phyloP scores from a whole-genome alignment of 2,329 filamentous ascomycete genomes.

The Elsinoe perseae region DNA sequence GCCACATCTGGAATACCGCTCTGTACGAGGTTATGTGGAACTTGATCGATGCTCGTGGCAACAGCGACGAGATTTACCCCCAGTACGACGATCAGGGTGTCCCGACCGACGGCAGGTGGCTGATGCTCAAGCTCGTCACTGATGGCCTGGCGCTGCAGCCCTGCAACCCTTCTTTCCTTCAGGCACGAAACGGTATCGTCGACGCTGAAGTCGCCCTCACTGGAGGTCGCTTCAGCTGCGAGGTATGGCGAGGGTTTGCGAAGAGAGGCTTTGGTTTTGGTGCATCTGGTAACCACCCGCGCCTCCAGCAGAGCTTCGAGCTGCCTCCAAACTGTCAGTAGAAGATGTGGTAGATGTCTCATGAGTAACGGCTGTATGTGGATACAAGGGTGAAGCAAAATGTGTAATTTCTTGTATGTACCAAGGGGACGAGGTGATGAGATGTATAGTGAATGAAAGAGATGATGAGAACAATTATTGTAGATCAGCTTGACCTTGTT shows the following conservation, averaged over 20 bases:
- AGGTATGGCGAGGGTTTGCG: conserved; percentile 51
- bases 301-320: neutral
- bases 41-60: conserved; percentile 50
- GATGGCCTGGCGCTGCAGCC: conserved; percentile 47
- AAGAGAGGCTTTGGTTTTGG: conserved; percentile 46
- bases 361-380: conserved; percentile 3
- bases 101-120: conserved; percentile 47
- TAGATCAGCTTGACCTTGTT: neutral
- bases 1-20: conserved; percentile 46
- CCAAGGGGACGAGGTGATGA: conserved; percentile 7
- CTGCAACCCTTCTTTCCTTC: conserved; percentile 48
- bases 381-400: neutral
- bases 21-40: conserved; percentile 54
- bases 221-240: conserved; percentile 44
- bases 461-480: neutral
- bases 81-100: conserved; percentile 39
- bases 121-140: conserved; percentile 48
- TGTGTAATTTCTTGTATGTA: conserved; percentile 9
- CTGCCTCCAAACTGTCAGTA: neutral
- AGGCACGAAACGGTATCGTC: conserved; percentile 48
- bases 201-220: conserved; percentile 49
- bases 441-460: neutral
- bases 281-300: conserved; percentile 21
- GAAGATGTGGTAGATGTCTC: neutral
- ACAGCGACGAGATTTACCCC: conserved; percentile 39